phyloP scores from a whole-genome alignment of 169 alveolate genomes.

The Plasmodium inui region DNA sequence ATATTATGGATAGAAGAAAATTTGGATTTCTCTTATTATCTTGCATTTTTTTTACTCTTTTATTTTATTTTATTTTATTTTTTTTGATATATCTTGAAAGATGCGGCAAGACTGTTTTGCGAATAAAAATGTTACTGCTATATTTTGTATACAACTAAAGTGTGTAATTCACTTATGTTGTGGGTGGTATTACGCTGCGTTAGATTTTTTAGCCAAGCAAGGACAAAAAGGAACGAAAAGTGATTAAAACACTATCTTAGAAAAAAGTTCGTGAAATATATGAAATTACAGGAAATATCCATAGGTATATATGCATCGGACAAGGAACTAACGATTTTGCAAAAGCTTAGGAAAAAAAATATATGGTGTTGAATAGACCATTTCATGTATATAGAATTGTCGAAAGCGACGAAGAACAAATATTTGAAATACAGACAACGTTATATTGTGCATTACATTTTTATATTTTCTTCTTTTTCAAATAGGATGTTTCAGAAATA shows the following conservation, averaged over 20 bases:
- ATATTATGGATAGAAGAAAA: background rate
- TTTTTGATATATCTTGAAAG: background rate
- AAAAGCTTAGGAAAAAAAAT: background rate
- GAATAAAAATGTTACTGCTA: background rate
- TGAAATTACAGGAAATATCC: background rate
- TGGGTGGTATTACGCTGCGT: background rate
- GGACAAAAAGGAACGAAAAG: background rate
- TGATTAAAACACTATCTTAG: background rate
- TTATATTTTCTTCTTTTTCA: background rate
- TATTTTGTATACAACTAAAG: slow-evolving; percentile 4
- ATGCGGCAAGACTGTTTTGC: background rate
- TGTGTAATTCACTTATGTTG: background rate
- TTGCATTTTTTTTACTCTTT: background rate
- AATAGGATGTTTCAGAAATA: slow-evolving; percentile 2
- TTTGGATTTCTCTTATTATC: background rate
- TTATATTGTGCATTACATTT: background rate
- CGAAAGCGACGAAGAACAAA: background rate
- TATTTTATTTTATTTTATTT: background rate
- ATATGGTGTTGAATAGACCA: background rate
- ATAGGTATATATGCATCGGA: background rate
- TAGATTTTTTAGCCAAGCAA: background rate
- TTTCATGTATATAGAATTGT: background rate
- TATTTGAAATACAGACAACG: background rate
- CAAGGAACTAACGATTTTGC: background rate
- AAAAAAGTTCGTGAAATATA: background rate